These are phyloP conservation scores for Annulohypoxylon nitens DNA, from an alignment of 495 filamentous ascomycete genomes.

Conservation along the genomic window DNA sequence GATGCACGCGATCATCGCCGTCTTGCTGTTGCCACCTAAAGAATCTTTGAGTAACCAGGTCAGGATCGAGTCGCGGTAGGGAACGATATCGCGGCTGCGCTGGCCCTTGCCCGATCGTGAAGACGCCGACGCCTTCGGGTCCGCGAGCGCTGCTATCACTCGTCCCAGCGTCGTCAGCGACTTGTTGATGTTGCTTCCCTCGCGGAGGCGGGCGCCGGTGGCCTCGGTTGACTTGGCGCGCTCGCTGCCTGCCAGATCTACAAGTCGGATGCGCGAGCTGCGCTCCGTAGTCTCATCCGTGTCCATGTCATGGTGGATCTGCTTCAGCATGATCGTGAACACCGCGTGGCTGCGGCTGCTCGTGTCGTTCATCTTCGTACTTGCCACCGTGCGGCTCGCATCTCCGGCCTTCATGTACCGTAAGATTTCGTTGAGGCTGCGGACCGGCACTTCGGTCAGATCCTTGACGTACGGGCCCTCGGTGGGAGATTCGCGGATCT, in stretches of 20 bases:
- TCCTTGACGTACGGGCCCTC: slow-evolving; percentile 99
- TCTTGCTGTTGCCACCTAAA: slow-evolving; percentile 95
- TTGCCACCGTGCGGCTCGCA: slow-evolving; percentile 86
- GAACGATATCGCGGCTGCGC: slow-evolving; percentile 75
- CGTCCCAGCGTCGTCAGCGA: slow-evolving; percentile 95
- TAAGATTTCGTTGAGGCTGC: slow-evolving; percentile 84
- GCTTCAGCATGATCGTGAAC: slow-evolving; percentile 97
- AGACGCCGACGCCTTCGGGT: slow-evolving; percentile 69
- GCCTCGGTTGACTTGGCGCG: slow-evolving; percentile 96
- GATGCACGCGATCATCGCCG: slow-evolving; percentile 99
- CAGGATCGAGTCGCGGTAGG: slow-evolving; percentile 96
- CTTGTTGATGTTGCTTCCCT: slow-evolving; percentile 99
- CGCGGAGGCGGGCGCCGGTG: slow-evolving; percentile 87
- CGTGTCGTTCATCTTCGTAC: slow-evolving; percentile 99
- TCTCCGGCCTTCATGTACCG: slow-evolving; percentile 93
- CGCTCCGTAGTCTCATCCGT: slow-evolving; percentile 97
- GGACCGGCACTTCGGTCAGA: slow-evolving; percentile 90
- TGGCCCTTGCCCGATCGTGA: slow-evolving; percentile 53
- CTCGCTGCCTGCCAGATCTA: slow-evolving; percentile 95
- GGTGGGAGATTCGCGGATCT: slow-evolving; percentile 93
- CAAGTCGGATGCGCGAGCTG: slow-evolving; percentile 90
- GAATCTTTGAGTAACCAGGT: slow-evolving; percentile 97
- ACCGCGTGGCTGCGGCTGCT: slow-evolving; percentile 94
- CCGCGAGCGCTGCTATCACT: slow-evolving; percentile 96
- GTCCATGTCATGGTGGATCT: slow-evolving; percentile 91